Evolutionary conservation across 345 rosid species (phyloP), one percentile per base, ranked within the genome.

Genomic region (Raphanus sativus): DNA sequence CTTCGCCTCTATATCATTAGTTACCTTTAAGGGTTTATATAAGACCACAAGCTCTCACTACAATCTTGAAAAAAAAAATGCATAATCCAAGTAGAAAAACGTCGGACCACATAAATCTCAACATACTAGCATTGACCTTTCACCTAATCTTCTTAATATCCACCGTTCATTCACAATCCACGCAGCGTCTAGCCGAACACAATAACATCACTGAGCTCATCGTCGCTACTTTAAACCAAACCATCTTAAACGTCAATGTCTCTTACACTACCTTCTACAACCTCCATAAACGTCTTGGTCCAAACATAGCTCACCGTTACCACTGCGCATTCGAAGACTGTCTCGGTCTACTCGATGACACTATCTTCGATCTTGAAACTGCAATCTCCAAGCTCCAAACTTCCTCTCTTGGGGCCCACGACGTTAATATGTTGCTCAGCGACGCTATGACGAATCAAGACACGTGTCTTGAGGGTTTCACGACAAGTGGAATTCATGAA

Each of bases 391-490:
- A 83, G 52, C 90, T 91, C 67, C 71, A 6, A 56, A 55, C 67
- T 42, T 29, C 67, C 3, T 32, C 32, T 56, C 6, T 16, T 54
- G 36, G 36, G 0, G 5, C 25, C 10, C 24, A 52, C 56, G 32
- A 64, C 72, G 21, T 91, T 76, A 88, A 82, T 54, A 90, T 94
- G 34, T 69, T 94, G 40, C 75, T 91, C 16, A 90, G 93, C 77
- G 88, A 77, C 12, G 90, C 97, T 59, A 90, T 91, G 86, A 91
- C 97, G 15, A 89, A 91, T 75, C 94, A 90, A 85, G 89, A 87
- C 87, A 94, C 98, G 54, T 94, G 97, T 66, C 97, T 94, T 6
- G 94, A 91, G 33, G 96, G 98, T 75, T 90, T 94, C 56, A 24
- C 38, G 24, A 13, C 32, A 8, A 58, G 33, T 42, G 50, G 0